Evolutionary conservation across 148 eudicot genomes (phyloP), one percentile per base, ranked within the genome.

Genomic region (Chenopodium quinoa): DNA sequence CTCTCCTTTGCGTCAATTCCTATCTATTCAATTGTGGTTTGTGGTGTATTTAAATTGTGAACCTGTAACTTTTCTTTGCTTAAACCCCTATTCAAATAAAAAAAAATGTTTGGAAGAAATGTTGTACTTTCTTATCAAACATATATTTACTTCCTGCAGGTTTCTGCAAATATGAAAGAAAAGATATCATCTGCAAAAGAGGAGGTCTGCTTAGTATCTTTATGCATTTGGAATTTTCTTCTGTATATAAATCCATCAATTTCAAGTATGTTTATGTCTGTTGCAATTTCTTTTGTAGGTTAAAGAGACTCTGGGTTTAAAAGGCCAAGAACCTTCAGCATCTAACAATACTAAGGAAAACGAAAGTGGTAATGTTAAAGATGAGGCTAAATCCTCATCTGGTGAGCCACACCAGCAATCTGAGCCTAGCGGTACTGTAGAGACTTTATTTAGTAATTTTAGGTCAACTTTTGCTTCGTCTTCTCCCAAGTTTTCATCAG

Each of bases 161-260:
- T 93, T 67, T 91, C 92, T 77, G 88, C 92, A 78, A 90, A 90
- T 84, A 81, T 93, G 78, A 94, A 93, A 83, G 98, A 91, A 76
- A 95, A 90, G 80, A 88, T 95, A 79, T 89, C 94, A 44, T 88
- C 98, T 69, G 95, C 97, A 71, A 92, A 86, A 73, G 97, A 88
- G 78, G 98, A 96, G 97, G 99, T 96, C 29, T 79, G 85, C 71
- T 25, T 75, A 71, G 27, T 31, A 80, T 40, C 56, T 9, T 40
- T 46, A 70, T 34, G 7, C 31, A 66, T 46, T 56, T 27, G 1
- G 20, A 4, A 48, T 2, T 9, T 73, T 17, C 19, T 31, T 52
- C 76, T 62, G 34, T 40, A 27, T 69, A 37, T 66, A 23, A 64
- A 31, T 23, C 5, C 1, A 63, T 84, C 27, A 76, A 58, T 74